Base-by-base conservation (phyloP, 352 stramenopile species). In the Phytophthora quininea region DNA sequence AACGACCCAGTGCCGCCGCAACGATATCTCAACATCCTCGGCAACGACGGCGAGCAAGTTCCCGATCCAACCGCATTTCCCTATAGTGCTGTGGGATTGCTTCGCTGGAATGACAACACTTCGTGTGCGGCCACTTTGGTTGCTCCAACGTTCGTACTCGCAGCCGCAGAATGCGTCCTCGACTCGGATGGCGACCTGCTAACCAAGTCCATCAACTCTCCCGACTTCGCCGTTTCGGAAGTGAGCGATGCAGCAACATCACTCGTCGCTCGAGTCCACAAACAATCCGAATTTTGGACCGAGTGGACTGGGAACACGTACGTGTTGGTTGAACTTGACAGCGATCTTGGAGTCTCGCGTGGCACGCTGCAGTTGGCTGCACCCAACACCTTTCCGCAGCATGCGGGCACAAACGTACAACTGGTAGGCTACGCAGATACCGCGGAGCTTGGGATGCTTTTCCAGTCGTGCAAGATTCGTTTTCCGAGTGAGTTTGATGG, bases 281-380 rank as follows among this genome's bases (percentile, higher is more conserved):
- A 78, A 30, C 84, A 92, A 60, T 86, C 80, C 1, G 76, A 87
- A 30, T 92, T 76, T 54, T 92, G 84, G 84, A 79, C 75, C 35
- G 71, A 84, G 24, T 89, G 80, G 79, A 88, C 69, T 1, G 54
- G 71, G 14, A 77, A 90, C 50, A 80, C 75, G 31, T 93, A 93
- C 60, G 82, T 82, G 40, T 64, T 93, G n/a, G 51, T 91, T 5
- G 76, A 90, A 50, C 66, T 93, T 15, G 84, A 90, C 57, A 30
- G 43, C 3, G 32, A 76, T 2, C 32, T 92, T 3, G 79, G 80
- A 0, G 63, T 69, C 8, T 66, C 52, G 3, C 49, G 73, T 24
- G 79, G 75, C 7, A 72, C 61, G 15, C 58, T 92, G 19, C 52
- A 67, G 11, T 62, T 91, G 1, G 74, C 79, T 9, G 64, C 58